These are phyloP conservation scores for Myxozyma kluyveri DNA, from an alignment of 805 yeast genomes.

Conservation along the genomic window DNA sequence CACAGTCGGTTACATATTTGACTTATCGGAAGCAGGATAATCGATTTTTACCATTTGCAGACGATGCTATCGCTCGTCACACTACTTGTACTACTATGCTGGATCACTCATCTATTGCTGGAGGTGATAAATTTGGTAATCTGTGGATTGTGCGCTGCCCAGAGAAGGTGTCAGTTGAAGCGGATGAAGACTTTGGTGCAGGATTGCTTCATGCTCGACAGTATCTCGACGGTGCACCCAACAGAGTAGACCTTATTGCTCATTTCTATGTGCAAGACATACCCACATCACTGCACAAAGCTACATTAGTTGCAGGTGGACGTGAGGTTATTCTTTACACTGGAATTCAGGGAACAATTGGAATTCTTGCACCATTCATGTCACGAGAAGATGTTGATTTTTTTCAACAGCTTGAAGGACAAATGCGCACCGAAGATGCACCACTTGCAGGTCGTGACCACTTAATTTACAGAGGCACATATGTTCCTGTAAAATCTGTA, in stretches of 20 bases:
- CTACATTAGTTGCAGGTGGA: slow-evolving; percentile 59
- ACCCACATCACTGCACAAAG: slow-evolving; percentile 57
- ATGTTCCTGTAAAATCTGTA: slow-evolving; percentile 71
- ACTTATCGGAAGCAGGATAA: slow-evolving; percentile 47
- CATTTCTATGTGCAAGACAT: slow-evolving; percentile 72
- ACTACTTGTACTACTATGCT: slow-evolving; percentile 58
- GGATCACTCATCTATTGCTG: slow-evolving; percentile 73
- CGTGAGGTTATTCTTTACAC: slow-evolving; percentile 63
- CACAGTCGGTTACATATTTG: slow-evolving; percentile 59
- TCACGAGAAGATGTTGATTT: slow-evolving; percentile 61
- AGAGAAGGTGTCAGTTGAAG: slow-evolving; percentile 45
- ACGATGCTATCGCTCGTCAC: slow-evolving; percentile 67
- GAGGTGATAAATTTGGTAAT: slow-evolving; percentile 88
- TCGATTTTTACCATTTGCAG: slow-evolving; percentile 60
- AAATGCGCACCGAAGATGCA: slow-evolving; percentile 33
- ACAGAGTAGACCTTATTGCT: slow-evolving; percentile 50
- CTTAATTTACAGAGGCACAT: slow-evolving; percentile 67
- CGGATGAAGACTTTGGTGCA: slow-evolving; percentile 52
- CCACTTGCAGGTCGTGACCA: slow-evolving; percentile 66
- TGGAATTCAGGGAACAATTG: slow-evolving; percentile 81
- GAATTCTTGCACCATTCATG: slow-evolving; percentile 65
- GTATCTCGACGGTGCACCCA: slow-evolving; percentile 52
- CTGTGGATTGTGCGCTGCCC: slow-evolving; percentile 65
- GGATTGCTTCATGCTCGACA: slow-evolving; percentile 39
- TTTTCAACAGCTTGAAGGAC: slow-evolving; percentile 53